Base-by-base conservation (phyloP, 345 rosid genomes). In the Salix purpurea region DNA sequence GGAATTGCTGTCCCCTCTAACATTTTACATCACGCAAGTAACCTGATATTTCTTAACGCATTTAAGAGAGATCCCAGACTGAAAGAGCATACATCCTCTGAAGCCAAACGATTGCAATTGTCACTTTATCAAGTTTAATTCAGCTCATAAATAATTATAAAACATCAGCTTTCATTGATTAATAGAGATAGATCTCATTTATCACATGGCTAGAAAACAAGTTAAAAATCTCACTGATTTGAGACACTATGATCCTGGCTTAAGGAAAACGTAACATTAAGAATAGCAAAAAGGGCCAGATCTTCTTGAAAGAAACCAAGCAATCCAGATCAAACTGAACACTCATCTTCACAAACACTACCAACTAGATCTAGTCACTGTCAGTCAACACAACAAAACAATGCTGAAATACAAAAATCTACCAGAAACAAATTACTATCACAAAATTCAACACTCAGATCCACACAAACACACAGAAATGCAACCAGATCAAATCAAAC, bases 291-390 rank as follows among this genome's bases (percentile, higher is more conserved):
- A 0, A 4, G 28, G 62, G 62, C 6, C 26, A 58, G 23, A 58
- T 58, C 62, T 9, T 24, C 62, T n/a, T n/a, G 4, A 42, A 58
- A 58, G 62, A 62, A 65, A 62, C 26, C 15, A 60, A 39, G 44
- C 44, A 3, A n/a, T 44, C 28, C 44, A 46, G 19, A 30, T 3
- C 36, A 61, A 3, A 19, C 64, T 39, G 32, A 80, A 28, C 65
- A 68, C 60, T 61, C 78, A 68, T 64, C 32, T 23, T 30, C 39
- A 74, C 65, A 48, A 37, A 15, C 37, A 58, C 34, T 56, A 34
- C 10, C 42, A 60, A 39, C 66, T 44, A 80, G 73, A 81, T 78
- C 80, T 42, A 34, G 26, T 50, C 79, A 74, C 58, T 58, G 28
- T n/a, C 70, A 62, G 69, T 70, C n/a, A 76, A 69, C 39, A 24